Base-by-base conservation (phyloP, 139 green algal genomes). In the Penium margaritaceum region DNA sequence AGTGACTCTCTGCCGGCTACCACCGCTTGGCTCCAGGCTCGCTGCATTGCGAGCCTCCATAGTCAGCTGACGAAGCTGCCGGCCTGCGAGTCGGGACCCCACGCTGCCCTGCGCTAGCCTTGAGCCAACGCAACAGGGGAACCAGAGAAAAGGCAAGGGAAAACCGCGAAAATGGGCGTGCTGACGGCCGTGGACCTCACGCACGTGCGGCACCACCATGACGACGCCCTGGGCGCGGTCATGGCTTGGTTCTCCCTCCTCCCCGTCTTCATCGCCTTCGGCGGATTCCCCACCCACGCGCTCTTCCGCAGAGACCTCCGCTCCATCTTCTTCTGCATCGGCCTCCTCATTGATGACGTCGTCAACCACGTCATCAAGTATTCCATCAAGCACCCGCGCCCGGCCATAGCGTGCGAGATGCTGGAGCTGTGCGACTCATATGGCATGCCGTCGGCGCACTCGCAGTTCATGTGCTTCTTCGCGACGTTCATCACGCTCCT, bases 381-480 rank as follows among this genome's bases (percentile, higher is more conserved):
- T 15, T 34, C 41, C 7, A 32, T 77, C 1, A 34, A 37, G 19
- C 36, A 41, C 29, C 47, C 70, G 9, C 55, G 70, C 21, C 68
- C 68, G 15, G 37, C 70, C 21, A 27, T 37, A 19, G 70, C 68
- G 24, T 76, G 68, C 60, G 54, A 47, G 0, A n/a, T n/a, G 57
- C 46, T 76, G 21, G 68, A 76, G 68, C 38, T 54, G 27, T 76
- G 68, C 62, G 68, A 76, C 29, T 63, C 36, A 12, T 27, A 76
- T 21, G 68, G 68, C 0, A 76, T 76, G 68, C 68, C 68, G 32
- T 76, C 68, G 51, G 62, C 34, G 17, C 68, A 76, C 38, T 67
- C 68, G 37, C 68, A 76, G 17, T 76, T 60, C 46, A 76, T 76
- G 68, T 47, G 53, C 27, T 76, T 76, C 60, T 76, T 76, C 33